These are phyloP conservation scores for Juglanconis juglandina DNA, from an alignment of 2,329 filamentous ascomycete genomes.

Conservation along the genomic window DNA sequence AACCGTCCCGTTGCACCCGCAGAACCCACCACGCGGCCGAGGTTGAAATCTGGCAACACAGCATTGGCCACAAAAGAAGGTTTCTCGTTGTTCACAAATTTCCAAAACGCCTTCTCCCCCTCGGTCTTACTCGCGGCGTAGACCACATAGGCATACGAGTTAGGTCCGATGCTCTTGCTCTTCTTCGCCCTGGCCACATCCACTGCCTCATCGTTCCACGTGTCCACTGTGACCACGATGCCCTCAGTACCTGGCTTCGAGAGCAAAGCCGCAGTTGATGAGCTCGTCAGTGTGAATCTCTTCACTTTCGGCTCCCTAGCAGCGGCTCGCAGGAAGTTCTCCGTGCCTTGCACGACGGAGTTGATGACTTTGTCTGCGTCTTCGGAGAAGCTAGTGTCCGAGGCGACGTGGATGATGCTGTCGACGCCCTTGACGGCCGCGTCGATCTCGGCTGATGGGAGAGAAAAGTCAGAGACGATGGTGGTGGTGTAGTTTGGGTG, in stretches of 20 bases:
- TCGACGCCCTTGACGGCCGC: slow-evolving; percentile 28
- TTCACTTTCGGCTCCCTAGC: slow-evolving; percentile 32
- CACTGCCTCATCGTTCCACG: slow-evolving; percentile 22
- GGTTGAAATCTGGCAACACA: not conserved
- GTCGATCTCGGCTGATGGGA: slow-evolving; percentile 14
- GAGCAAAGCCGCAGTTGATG: slow-evolving; percentile 24
- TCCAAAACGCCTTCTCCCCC: slow-evolving; percentile 19
- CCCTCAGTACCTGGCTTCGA: slow-evolving; percentile 21
- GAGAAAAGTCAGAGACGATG: slow-evolving; percentile 18
- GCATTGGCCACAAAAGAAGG: slow-evolving; percentile 16
- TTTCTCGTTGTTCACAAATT: slow-evolving; percentile 15
- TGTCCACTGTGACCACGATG: slow-evolving; percentile 20
- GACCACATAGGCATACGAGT: not conserved
- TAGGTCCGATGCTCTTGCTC: not conserved
- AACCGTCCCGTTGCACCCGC: not conserved
- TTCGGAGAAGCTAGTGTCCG: slow-evolving; percentile 29
- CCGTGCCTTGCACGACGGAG: slow-evolving; percentile 25
- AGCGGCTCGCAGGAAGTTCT: slow-evolving; percentile 33
- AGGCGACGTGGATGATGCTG: slow-evolving; percentile 38
- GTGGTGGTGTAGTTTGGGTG: slow-evolving; percentile 30
- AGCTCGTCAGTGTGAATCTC: slow-evolving; percentile 39
- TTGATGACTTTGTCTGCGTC: slow-evolving; percentile 40
- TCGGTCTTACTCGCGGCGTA: slow-evolving; percentile 20
- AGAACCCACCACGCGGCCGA: not conserved
- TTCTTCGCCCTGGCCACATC: not conserved